Percentiles rank a stretch among this genome's conserved stretches.
These are phyloP conservation scores for Brettanomyces naardenensis DNA, from an alignment of 805 yeast species.

Conservation along the genomic window DNA sequence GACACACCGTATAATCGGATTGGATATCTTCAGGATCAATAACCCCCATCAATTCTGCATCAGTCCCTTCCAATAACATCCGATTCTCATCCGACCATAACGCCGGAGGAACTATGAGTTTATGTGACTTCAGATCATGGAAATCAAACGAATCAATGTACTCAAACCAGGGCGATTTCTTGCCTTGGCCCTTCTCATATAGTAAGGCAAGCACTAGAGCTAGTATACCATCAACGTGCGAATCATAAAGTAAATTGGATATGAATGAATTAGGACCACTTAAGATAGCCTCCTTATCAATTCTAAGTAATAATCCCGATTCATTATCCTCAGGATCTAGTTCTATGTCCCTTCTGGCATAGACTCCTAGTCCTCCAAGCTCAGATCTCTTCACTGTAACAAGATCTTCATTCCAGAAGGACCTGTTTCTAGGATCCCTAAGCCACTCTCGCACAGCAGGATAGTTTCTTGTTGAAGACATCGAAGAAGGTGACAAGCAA, in stretches of 20 bases:
- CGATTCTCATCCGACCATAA: constrained; percentile 53
- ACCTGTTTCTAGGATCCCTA: constrained; percentile 32
- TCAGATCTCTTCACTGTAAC: constrained; percentile 39
- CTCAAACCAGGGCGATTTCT: constrained; percentile 72
- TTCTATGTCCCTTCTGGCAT: constrained; percentile 39
- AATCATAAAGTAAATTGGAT: constrained; percentile 59
- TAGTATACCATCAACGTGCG: constrained; percentile 52
- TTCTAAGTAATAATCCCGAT: constrained; percentile 35
- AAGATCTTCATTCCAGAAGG: constrained; percentile 43
- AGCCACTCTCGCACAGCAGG: constrained; percentile 44
- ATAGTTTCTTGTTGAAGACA: constrained; percentile 25
- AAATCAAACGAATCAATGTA: constrained; percentile 49
- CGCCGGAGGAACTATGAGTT: constrained; percentile 47
- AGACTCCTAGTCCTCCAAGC: constrained; percentile 69
- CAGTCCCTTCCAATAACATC: constrained; percentile 47
- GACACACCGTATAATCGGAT: constrained; percentile 31
- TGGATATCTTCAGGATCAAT: constrained; percentile 39
- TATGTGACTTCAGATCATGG: constrained; percentile 16
- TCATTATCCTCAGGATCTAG: constrained; percentile 23
- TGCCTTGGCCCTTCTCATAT: constrained; percentile 55
- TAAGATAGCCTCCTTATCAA: constrained; percentile 54
- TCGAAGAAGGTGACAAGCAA: too few relatives aligned
- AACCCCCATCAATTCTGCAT: constrained; percentile 52
- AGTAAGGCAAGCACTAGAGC: constrained; percentile 62
- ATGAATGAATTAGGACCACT: constrained; percentile 54